Percentiles rank a stretch among this genome's conserved stretches.
These are phyloP conservation scores for Eustoma russellianum DNA, from an alignment of 257 asterid genomes.

Conservation along the genomic window DNA sequence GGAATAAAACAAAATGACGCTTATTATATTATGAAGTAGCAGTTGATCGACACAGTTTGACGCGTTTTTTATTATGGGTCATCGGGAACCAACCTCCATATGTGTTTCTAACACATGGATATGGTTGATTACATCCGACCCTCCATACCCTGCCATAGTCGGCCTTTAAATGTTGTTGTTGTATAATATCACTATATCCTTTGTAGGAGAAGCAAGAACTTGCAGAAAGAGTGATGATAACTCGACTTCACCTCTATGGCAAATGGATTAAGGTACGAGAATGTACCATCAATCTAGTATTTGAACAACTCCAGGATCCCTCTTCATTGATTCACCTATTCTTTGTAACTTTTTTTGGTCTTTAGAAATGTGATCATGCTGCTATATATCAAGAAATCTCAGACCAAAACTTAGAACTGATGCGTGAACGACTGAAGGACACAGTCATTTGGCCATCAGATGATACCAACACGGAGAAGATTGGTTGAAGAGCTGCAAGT, in stretches of 20 bases:
- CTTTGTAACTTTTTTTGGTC: neutral
- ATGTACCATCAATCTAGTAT: neutral
- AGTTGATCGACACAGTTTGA: no score
- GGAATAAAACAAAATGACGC: no score
- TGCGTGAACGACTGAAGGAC: slow-evolving; percentile 78
- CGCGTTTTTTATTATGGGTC: no score
- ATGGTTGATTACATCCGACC: no score
- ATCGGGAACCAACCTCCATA: no score
- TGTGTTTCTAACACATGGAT: no score
- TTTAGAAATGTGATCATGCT: slow-evolving; percentile 70
- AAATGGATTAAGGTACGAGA: slow-evolving; percentile 76
- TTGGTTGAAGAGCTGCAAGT: slow-evolving; percentile 25
- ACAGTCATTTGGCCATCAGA: slow-evolving; percentile 80
- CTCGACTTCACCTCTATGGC: slow-evolving; percentile 80
- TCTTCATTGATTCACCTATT: neutral
- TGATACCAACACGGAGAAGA: slow-evolving; percentile 46
- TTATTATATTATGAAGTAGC: no score
- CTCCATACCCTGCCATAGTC: no score
- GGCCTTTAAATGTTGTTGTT: no score
- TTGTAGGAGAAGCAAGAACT: slow-evolving; percentile 64
- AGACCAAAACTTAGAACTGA: slow-evolving; percentile 72
- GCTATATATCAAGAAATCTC: slow-evolving; percentile 73
- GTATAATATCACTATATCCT: slow-evolving; percentile 1
- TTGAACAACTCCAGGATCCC: no score
- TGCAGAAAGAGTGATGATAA: slow-evolving; percentile 90